Percentiles rank a stretch among this genome's conserved stretches.
Conservation (phyloP, 768 basidiomycete species). For the Chiua virens region DNA sequence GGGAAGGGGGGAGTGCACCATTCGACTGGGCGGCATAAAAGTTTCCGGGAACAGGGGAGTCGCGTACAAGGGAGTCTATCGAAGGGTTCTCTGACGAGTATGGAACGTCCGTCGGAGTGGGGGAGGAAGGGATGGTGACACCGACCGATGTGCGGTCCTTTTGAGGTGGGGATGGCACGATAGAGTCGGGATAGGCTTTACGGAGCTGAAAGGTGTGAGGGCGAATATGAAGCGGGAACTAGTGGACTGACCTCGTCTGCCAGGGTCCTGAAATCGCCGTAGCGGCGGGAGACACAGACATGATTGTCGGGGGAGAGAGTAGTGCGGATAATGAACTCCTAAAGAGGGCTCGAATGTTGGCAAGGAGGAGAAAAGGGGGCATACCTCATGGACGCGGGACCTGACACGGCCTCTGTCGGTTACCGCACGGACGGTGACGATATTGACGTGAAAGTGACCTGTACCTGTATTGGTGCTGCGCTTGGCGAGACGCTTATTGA, state of each 20-base stretch:
- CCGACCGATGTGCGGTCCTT: slow-evolving; percentile 82
- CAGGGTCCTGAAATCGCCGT: slow-evolving; percentile 93
- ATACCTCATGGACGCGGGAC: slow-evolving; percentile 83
- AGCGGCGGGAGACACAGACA: slow-evolving; percentile 86
- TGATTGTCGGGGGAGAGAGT: slow-evolving; percentile 69
- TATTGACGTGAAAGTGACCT: slow-evolving; percentile 82
- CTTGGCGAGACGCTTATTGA: slow-evolving; percentile 59
- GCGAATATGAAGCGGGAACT: not conserved
- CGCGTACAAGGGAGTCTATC: slow-evolving; percentile 55
- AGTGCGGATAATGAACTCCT: slow-evolving; percentile 97
- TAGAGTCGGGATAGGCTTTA: slow-evolving; percentile 80
- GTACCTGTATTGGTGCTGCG: slow-evolving; percentile 45
- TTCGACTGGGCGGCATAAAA: slow-evolving; percentile 2
- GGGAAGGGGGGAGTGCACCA: slow-evolving; percentile 17
- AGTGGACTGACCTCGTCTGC: slow-evolving; percentile 65
- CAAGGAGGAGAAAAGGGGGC: slow-evolving; percentile 17
- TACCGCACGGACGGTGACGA: slow-evolving; percentile 84
- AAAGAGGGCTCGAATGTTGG: slow-evolving; percentile 3
- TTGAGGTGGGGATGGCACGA: slow-evolving; percentile 78
- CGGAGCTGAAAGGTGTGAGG: slow-evolving; percentile 58
- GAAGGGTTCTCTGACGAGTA: slow-evolving; percentile 2
- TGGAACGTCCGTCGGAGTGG: slow-evolving; percentile 1
- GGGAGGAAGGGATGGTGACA: not conserved
- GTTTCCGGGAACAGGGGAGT: slow-evolving; percentile 66
- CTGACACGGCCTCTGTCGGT: slow-evolving; percentile 83